A percentile compares a stretch with the other conserved stretches of the same genome.
Evolutionary conservation across 2,329 filamentous ascomycete genomes (phyloP).

Genomic region (Talaromyces sp.): DNA sequence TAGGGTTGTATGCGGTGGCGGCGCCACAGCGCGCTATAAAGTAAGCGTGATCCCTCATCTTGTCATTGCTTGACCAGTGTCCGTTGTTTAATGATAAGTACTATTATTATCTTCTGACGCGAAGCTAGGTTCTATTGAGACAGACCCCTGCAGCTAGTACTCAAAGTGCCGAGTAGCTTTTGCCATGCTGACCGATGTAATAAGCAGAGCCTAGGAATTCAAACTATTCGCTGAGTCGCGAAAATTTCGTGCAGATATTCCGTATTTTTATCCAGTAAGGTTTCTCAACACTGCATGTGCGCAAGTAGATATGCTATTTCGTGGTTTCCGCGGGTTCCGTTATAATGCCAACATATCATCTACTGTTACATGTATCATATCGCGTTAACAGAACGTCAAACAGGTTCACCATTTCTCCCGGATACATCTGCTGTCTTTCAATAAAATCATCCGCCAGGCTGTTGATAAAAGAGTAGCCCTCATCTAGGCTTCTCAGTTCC

Average conservation of each 20-base stretch:
- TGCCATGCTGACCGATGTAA: not conserved
- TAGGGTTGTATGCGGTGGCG: not conserved
- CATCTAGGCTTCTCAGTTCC: constrained; percentile 24
- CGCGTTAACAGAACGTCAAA: not conserved
- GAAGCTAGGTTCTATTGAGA: not conserved
- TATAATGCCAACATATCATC: not conserved
- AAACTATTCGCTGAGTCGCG: no score
- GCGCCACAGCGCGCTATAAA: not conserved
- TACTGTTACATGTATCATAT: not conserved
- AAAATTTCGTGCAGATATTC: no score
- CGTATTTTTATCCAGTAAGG: no score
- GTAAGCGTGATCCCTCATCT: not conserved
- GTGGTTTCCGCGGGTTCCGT: no score
- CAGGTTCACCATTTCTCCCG: not conserved
- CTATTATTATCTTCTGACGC: not conserved
- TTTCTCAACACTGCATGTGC: no score
- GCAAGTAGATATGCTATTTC: no score
- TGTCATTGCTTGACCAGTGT: not conserved
- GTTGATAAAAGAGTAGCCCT: constrained; percentile 19
- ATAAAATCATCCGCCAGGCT: not conserved
- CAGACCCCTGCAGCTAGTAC: not conserved
- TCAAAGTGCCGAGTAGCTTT: not conserved
- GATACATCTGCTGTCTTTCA: not conserved
- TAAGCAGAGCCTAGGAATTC: not conserved
- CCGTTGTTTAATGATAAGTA: not conserved